Base-by-base conservation (phyloP, 345 rosid species). In the Melaleuca quinquenervia region DNA sequence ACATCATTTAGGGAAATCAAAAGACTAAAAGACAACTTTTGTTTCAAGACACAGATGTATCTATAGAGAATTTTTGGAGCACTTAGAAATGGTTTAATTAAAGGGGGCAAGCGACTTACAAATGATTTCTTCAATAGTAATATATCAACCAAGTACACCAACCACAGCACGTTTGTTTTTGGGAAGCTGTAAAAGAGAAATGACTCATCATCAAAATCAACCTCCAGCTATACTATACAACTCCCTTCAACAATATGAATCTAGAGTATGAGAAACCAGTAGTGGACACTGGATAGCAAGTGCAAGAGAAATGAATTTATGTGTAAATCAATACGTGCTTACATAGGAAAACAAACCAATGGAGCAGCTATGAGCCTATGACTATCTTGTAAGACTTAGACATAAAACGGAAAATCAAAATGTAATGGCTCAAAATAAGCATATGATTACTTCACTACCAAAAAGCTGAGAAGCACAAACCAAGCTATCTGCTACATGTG, bases 91-190 rank as follows among this genome's bases (percentile, higher is more conserved):
- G 24, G 78, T 70, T 48, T 26, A 1, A 5, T 48, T 29, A 58
- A 14, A 54, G 27, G 49, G 60, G 41, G 41, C 13, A 50, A 86
- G 83, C 52, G 60, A 92, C 99, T 96, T 92, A 94, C 99, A 84
- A 92, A 97, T 80, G 98, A 93, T 90, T 97, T 97, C 94, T 96
- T 95, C 82, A 90, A 85, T 52, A 96, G 98, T 86, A 97, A 85
- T 85, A 92, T 93, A 86, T 94, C 99, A 85, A 95, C 95, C 89
- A 97, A 91, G 89, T 97, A 97, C 54, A 93, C 86, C 92, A 96
- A 86, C 99, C 99, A 97, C 21, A 97, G 86, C 87, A 96, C 97
- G 88, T 97, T 97, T 58, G 99, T 97, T 88, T 90, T 94, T 22
- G 99, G 94, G 53, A 95, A 96, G 89, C 98, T 97, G 96, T 84